These are phyloP conservation scores for Loxodes magnus DNA, from an alignment of 73 alveolate genomes.

Conservation along the genomic window DNA sequence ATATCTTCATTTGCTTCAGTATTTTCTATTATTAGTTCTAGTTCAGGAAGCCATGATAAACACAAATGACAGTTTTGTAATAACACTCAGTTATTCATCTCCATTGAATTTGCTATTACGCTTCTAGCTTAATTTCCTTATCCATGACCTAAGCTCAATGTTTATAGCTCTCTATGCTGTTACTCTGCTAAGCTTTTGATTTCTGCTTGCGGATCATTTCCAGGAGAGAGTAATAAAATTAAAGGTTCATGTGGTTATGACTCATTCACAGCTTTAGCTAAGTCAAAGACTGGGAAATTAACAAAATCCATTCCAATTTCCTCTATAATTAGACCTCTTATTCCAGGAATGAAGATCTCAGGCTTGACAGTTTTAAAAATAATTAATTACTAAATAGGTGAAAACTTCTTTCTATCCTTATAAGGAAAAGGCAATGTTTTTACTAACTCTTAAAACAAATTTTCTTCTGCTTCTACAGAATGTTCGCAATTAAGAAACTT, in stretches of 20 bases:
- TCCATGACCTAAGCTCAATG: slow-evolving; percentile 87
- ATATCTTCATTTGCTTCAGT: slow-evolving; percentile 68
- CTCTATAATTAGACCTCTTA: slow-evolving; percentile 46
- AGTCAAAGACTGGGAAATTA: slow-evolving; percentile 53
- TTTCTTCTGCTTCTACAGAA: slow-evolving; percentile 48
- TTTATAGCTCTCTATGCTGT: slow-evolving; percentile 58
- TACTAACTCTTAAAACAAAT: slow-evolving; percentile 66
- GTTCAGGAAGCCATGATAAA: slow-evolving; percentile 89
- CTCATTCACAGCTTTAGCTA: slow-evolving; percentile 54
- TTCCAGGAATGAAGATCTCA: slow-evolving; percentile 44
- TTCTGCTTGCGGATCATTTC: slow-evolving; percentile 80
- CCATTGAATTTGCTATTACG: slow-evolving; percentile 57
- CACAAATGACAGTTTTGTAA: slow-evolving; percentile 92
- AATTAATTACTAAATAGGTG: slow-evolving; percentile 54
- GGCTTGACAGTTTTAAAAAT: slow-evolving; percentile 63
- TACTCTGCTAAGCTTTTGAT: slow-evolving; percentile 73
- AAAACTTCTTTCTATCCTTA: slow-evolving; percentile 37
- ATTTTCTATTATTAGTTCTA: slow-evolving; percentile 78
- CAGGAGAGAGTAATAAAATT: slow-evolving; percentile 67
- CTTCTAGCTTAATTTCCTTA: slow-evolving; percentile 90
- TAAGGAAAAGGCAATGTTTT: slow-evolving; percentile 60
- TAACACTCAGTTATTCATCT: slow-evolving; percentile 87
- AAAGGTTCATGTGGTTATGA: slow-evolving; percentile 54
- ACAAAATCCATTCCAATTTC: slow-evolving; percentile 60
- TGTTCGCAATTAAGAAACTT: slow-evolving; percentile 53